phyloP scores from a whole-genome alignment of 148 eudicot species.

The Chenopodium suecicum region DNA sequence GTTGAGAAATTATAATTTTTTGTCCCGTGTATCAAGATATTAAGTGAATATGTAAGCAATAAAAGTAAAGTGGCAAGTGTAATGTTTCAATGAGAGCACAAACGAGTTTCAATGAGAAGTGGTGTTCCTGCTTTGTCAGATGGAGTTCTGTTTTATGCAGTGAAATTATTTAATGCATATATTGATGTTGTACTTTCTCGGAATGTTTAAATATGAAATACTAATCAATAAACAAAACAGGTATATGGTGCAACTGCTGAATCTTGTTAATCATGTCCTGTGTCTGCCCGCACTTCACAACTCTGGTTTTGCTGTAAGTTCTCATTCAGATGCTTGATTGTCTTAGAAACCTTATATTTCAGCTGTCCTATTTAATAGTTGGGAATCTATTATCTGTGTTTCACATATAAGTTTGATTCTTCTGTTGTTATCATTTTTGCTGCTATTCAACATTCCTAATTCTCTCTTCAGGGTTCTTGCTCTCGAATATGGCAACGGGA shows the following conservation, averaged over 20 bases:
- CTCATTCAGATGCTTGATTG: slow-evolving; percentile 17
- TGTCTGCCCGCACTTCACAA: slow-evolving; percentile 96
- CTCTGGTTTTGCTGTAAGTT: slow-evolving; percentile 94
- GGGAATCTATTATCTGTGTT: neutral
- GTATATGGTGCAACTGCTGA: slow-evolving; percentile 95
- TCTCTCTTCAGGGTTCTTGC: slow-evolving; percentile 71
- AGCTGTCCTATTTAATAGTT: neutral
- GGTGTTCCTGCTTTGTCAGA: neutral
- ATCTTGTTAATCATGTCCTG: slow-evolving; percentile 67
- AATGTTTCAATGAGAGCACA: neutral
- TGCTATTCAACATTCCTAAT: slow-evolving; percentile 4
- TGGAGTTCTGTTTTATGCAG: neutral
- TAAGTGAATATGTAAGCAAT: neutral
- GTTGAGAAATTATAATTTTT: neutral
- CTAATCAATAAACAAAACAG: slow-evolving; percentile 40
- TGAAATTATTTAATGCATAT: neutral
- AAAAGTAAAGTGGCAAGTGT: neutral
- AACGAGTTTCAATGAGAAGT: neutral
- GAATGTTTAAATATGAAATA: neutral
- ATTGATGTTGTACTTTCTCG: neutral
- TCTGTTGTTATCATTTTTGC: neutral
- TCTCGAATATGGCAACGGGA: slow-evolving; percentile 99
- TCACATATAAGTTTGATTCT: neutral
- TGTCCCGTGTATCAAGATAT: neutral
- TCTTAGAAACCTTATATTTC: neutral